These are phyloP conservation scores for Canavalia gladiata DNA, from an alignment of 306 rosid species.

Conservation along the genomic window DNA sequence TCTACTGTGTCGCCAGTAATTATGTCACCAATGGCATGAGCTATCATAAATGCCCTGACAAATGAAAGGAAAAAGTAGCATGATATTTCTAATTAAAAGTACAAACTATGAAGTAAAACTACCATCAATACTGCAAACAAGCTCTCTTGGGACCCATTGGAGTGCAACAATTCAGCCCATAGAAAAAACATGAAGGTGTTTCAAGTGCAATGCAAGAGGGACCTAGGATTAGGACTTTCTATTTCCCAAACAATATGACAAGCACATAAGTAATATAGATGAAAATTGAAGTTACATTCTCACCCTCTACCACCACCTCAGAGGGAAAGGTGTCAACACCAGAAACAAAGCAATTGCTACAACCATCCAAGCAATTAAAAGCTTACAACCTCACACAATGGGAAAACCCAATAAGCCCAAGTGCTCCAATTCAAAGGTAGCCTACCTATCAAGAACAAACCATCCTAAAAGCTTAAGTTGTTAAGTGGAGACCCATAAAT, in stretches of 20 bases:
- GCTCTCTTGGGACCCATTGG: background rate
- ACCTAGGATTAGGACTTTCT: background rate
- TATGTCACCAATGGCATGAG: conserved; percentile 92
- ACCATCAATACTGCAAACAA: conserved; percentile 28
- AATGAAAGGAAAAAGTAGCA: conserved; percentile 46
- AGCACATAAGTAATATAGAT: background rate
- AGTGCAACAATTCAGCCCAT: conserved; percentile 12
- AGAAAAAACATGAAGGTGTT: conserved; percentile 20
- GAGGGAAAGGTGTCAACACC: conserved; percentile 6
- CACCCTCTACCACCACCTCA: background rate
- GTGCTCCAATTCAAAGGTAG: conserved; percentile 10
- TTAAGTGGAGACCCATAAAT: background rate
- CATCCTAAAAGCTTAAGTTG: conserved; percentile 27
- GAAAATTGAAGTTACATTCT: background rate
- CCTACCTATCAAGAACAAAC: conserved; percentile 23
- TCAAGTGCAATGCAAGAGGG: conserved; percentile 14
- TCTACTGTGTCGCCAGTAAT: conserved; percentile 77
- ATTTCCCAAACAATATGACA: background rate
- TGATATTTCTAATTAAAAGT: conserved; percentile 31
- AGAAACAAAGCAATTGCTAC: background rate
- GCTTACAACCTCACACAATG: background rate
- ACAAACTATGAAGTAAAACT: conserved; percentile 38
- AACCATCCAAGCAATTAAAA: too few relatives aligned
- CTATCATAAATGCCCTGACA: conserved; percentile 85
- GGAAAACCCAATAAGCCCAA: background rate